Conservation (phyloP, 78 protist species). For the Acrasis kona region DNA sequence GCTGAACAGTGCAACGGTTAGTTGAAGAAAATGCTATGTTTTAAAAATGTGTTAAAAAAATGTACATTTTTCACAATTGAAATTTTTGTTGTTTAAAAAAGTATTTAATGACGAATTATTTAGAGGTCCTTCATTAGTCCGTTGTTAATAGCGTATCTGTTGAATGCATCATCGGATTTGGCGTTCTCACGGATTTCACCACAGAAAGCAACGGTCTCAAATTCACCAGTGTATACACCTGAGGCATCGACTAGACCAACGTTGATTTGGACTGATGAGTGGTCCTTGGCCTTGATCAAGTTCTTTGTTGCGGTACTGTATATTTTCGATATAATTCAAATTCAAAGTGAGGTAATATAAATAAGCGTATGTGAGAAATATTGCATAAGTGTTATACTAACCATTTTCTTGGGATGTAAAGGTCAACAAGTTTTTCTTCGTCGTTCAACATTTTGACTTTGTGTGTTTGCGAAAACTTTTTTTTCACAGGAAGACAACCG, state of each 20-base stretch:
- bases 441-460: conserved; percentile 48
- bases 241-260: conserved; percentile 75
- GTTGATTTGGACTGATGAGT: conserved; percentile 91
- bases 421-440: conserved; percentile 59
- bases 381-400: not conserved
- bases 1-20: too few species aligned
- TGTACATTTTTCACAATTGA: too few species aligned
- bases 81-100: too few species aligned
- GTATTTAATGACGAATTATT: too few species aligned
- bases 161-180: conserved; percentile 23
- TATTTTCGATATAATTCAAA: not conserved
- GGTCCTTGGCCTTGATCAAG: conserved; percentile 76
- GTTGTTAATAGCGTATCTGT: conserved; percentile 6
- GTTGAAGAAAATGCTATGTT: too few species aligned
- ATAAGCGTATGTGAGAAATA: not conserved
- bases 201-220: conserved; percentile 22
- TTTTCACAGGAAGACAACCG: not conserved
- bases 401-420: conserved; percentile 66
- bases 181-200: conserved; percentile 20
- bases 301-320: conserved; percentile 75
- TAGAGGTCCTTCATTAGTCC: not conserved
- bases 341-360: not conserved
- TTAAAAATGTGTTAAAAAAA: too few species aligned
- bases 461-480: not conserved
- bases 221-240: conserved; percentile 58